Base-by-base conservation (phyloP, 257 asterid species). In the Prunella vulgaris region DNA sequence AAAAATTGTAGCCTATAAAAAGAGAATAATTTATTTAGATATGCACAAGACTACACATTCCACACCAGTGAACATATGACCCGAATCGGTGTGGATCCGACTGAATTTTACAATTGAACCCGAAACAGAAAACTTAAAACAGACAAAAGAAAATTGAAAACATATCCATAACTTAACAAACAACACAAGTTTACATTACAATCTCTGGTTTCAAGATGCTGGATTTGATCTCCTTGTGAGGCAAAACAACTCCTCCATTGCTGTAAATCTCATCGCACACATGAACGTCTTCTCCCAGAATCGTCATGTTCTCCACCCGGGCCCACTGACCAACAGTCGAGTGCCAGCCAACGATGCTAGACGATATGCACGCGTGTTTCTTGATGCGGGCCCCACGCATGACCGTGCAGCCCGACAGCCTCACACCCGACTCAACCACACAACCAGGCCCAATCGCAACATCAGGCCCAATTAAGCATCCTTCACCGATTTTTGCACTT, bases 321-420 rank as follows among this genome's bases (percentile, higher is more conserved):
- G 98, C 94, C 98, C 98, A 90, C 68, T 86, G 87, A 10, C 98
- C 98, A 3, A 93, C 96, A 0, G 97, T 93, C 6, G 98, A 93
- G 71, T 93, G 98, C 98, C 98, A 93, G 6, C 98, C 98, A 13
- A 93, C 84, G 52, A 93, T 93, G 76, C 98, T 90, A 15, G 89
- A 80, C 4, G 96, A 85, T 58, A 93, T 70, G 80, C 96, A 93
- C 0, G 96, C 86, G 1, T 93, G 98, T 28, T 87, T 93, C 88
- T 93, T 90, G 37, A 93, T 82, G 76, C 92, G 94, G 42, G 85
- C 97, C 10, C 96, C 98, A 58, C 92, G 88, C 96, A 93, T 90
- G 14, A 90, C 77, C 0, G 97, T 90, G 88, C 98, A 93, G 28
- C 93, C 84, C 40, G 97, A 88, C 35, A 93, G 95, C 70, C 98